phyloP scores from a whole-genome alignment of 2,329 filamentous ascomycete species.

The Ophiostoma pallidulum region DNA sequence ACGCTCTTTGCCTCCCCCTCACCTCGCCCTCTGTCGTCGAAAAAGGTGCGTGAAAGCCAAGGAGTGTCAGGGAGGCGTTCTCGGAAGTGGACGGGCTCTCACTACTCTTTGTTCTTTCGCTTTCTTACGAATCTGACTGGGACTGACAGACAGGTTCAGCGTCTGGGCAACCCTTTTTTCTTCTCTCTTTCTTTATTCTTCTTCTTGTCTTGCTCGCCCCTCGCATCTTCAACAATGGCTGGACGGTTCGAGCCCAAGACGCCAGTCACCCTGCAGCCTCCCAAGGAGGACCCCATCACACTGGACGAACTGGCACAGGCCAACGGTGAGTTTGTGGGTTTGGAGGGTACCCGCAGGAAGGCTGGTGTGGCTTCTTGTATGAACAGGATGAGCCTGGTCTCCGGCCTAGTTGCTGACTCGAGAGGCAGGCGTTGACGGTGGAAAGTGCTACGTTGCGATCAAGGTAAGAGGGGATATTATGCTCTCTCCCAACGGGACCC shows the following conservation, averaged over 20 bases:
- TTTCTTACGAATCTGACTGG: too few relatives aligned
- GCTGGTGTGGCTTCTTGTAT: too few relatives aligned
- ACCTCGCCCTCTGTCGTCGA: too few relatives aligned
- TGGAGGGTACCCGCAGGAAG: too few relatives aligned
- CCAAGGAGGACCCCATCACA: slow-evolving; percentile 83
- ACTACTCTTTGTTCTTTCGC: too few relatives aligned
- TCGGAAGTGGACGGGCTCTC: too few relatives aligned
- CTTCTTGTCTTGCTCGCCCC: neutral
- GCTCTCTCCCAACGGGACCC: too few relatives aligned
- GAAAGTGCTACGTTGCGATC: slow-evolving; percentile 59
- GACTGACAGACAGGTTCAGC: too few relatives aligned
- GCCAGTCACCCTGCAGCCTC: slow-evolving; percentile 66
- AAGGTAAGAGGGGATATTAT: slow-evolving; percentile 36
- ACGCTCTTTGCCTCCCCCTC: too few relatives aligned
- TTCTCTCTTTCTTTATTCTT: neutral
- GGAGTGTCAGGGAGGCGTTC: too few relatives aligned
- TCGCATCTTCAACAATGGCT: slow-evolving; percentile 33
- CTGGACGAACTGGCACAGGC: slow-evolving; percentile 69
- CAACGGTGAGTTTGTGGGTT: slow-evolving; percentile 60
- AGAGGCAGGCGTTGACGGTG: slow-evolving; percentile 53
- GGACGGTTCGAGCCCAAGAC: slow-evolving; percentile 70
- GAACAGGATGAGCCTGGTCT: too few relatives aligned
- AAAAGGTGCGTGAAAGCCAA: too few relatives aligned
- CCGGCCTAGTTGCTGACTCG: neutral
- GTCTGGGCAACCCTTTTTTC: neutral